Base-by-base conservation (phyloP, 169 alveolate genomes). In the Nephromyces sp. region DNA sequence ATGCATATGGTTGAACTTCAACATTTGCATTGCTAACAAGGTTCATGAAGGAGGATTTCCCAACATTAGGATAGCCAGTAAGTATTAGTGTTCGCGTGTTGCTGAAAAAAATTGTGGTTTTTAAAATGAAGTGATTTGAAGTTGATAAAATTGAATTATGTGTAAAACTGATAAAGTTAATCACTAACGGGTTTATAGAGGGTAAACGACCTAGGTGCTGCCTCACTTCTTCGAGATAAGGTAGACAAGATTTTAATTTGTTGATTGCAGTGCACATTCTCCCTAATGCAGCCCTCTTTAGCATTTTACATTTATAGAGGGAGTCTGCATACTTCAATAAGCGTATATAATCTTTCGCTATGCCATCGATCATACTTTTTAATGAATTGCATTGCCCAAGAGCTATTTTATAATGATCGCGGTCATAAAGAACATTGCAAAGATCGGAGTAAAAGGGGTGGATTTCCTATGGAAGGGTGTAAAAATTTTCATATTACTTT, bases 61-160 rank as follows among this genome's bases (percentile, higher is more conserved):
- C 99, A 6, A 97, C 99, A 86, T 97, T 97, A 8, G 99, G 99
- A 84, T 93, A 96, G 21, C 99, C 99, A 32, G 99, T 88, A 52
- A 94, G 84, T 52, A 66, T 32, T 32, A 43, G 15, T 1, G 70
- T 43, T 5, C 1, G 22, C 29, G 72, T 43, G 8, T 57, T 62
- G n/a, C 68, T 62, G 51, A 62, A 8, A 8, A n/a, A 62, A 8
- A n/a, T 62, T 24, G 15, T 62, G 51, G 8, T 21, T 62, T 21
- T 62, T 8, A 62, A 15, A 43, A 15, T 15, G 57, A 43, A n/a
- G n/a, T n/a, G n/a, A n/a, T n/a, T n/a, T n/a, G n/a, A n/a, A n/a
- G n/a, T n/a, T n/a, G n/a, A n/a, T n/a, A n/a, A n/a, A n/a, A n/a
- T n/a, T n/a, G n/a, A n/a, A n/a, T n/a, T n/a, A n/a, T n/a, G n/a